phyloP scores from a whole-genome alignment of 352 stramenopile genomes.

The Phytophthora sp. region DNA sequence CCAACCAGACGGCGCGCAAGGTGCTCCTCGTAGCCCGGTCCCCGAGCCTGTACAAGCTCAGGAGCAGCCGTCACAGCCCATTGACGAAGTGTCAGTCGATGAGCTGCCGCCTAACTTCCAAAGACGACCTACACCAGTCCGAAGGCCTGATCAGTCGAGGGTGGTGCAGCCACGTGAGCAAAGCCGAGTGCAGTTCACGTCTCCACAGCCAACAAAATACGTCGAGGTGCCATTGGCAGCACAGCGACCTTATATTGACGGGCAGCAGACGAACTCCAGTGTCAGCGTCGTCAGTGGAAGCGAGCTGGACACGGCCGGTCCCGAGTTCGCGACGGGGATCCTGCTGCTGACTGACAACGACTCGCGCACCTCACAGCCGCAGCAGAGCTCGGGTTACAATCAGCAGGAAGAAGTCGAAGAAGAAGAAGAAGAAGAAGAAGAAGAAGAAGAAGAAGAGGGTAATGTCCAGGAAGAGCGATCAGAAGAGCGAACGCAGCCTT shows the following conservation, averaged over 20 bases:
- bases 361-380: background rate
- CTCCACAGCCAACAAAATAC: slow-evolving; percentile 17
- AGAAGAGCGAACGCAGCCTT: slow-evolving; percentile 10
- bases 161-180: slow-evolving; percentile 2
- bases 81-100: slow-evolving; percentile 6
- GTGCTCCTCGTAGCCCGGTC: background rate
- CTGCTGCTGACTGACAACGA: slow-evolving; percentile 17
- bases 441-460: slow-evolving; percentile 1
- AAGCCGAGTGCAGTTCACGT: slow-evolving; percentile 24
- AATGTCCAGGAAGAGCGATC: no score
- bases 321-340: slow-evolving; percentile 23
- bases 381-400: slow-evolving; percentile 2
- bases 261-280: slow-evolving; percentile 21
- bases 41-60: slow-evolving; percentile 1
- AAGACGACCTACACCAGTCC: background rate
- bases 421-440: background rate
- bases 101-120: slow-evolving; percentile 18
- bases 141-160: slow-evolving; percentile 2
- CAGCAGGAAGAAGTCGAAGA: background rate
- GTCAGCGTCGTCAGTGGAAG: slow-evolving; percentile 28
- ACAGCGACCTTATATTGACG: slow-evolving; percentile 11
- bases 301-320: slow-evolving; percentile 17
- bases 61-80: background rate
- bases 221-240: slow-evolving; percentile 25
- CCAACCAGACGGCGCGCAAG: background rate